phyloP scores from a whole-genome alignment of 2,329 filamentous ascomycete species.

The Fusarium sp. region DNA sequence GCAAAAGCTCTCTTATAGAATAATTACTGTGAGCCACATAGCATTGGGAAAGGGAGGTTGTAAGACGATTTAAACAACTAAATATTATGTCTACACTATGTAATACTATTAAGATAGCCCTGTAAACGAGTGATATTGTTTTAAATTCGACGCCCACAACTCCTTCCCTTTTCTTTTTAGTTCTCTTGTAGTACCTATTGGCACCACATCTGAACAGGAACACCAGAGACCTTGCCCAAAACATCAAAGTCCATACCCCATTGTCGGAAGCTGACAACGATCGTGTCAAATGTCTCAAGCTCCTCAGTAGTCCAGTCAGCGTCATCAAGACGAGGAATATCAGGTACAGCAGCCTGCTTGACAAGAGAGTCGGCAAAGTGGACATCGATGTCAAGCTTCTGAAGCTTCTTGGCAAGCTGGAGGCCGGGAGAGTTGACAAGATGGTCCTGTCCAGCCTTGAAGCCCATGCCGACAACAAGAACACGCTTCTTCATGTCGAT shows the following conservation, averaged over 20 bases:
- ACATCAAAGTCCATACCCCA: constrained; percentile 33
- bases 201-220: constrained; percentile 35
- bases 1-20: no score
- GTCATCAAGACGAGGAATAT: constrained; percentile 28
- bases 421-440: constrained; percentile 40
- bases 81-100: not conserved
- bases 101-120: not conserved
- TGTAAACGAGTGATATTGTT: not conserved
- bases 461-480: constrained; percentile 37
- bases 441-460: constrained; percentile 42
- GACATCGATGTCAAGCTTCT: constrained; percentile 31
- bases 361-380: constrained; percentile 38
- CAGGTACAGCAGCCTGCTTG: constrained; percentile 25
- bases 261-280: constrained; percentile 34
- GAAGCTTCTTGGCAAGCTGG: constrained; percentile 23
- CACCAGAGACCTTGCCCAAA: constrained; percentile 5
- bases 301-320: constrained; percentile 29
- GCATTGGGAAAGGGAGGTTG: no score
- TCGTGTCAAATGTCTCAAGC: constrained; percentile 36
- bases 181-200: not conserved
- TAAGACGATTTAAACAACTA: not conserved
- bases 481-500: constrained; percentile 21
- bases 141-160: not conserved
- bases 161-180: not conserved
- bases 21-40: no score